Evolutionary conservation across 352 stramenopile species (phyloP).

Genomic region (Phytopythium kandeliae): DNA sequence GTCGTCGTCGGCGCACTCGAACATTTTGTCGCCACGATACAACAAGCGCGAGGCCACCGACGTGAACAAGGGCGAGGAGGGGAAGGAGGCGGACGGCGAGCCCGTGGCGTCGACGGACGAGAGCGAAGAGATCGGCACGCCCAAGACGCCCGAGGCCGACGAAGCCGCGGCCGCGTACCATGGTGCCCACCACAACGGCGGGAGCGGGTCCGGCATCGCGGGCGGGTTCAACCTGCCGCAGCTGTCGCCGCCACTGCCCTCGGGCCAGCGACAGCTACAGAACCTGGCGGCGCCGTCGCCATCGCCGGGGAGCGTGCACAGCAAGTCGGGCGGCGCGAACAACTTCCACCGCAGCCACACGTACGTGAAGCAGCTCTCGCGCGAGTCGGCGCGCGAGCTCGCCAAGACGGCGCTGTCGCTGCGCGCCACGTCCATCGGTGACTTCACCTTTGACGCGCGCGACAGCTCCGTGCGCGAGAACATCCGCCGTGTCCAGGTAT

Average conservation of each 20-base stretch:
- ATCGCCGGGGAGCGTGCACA: slow-evolving; percentile 22
- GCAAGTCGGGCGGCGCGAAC: slow-evolving; percentile 6
- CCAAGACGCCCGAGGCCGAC: slow-evolving; percentile 18
- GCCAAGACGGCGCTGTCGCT: slow-evolving; percentile 63
- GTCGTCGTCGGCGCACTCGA: slow-evolving; percentile 21
- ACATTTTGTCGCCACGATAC: slow-evolving; percentile 17
- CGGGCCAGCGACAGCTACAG: slow-evolving; percentile 50
- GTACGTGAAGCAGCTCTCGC: slow-evolving; percentile 32
- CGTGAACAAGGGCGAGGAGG: no score
- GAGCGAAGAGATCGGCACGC: slow-evolving; percentile 19
- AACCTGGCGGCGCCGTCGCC: slow-evolving; percentile 44
- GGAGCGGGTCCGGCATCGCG: not conserved
- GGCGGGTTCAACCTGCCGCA: slow-evolving; percentile 19
- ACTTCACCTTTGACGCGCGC: slow-evolving; percentile 61
- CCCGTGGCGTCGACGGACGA: not conserved
- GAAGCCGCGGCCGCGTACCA: slow-evolving; percentile 7
- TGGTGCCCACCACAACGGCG: slow-evolving; percentile 1
- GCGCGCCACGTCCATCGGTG: slow-evolving; percentile 67
- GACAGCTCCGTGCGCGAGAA: slow-evolving; percentile 58
- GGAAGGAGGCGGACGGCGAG: not conserved
- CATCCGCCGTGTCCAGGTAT: slow-evolving; percentile 68
- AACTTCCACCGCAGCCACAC: slow-evolving; percentile 22
- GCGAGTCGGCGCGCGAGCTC: slow-evolving; percentile 54
- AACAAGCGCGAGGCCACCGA: not conserved
- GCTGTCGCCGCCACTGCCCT: slow-evolving; percentile 13